Percentiles rank a stretch among this genome's conserved stretches.
phyloP scores from a whole-genome alignment of 495 filamentous ascomycete species.

The Evernia prunastri region DNA sequence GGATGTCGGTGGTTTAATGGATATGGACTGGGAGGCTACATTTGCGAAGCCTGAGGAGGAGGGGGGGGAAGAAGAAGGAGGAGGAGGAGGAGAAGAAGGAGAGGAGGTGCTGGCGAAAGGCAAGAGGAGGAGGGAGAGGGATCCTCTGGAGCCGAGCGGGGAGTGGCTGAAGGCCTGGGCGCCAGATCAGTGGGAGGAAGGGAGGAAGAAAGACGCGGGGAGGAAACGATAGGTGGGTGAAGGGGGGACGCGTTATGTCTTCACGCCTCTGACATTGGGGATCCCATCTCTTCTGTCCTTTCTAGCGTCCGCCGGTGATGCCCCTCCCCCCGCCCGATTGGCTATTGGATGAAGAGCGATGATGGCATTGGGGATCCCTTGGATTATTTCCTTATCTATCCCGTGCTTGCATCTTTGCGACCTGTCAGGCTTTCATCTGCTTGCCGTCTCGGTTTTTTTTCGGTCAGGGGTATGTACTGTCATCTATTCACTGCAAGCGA shows the following conservation, averaged over 20 bases:
- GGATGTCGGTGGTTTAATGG: constrained; percentile 12
- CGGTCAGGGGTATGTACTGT: not conserved
- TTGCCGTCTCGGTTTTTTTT: not conserved
- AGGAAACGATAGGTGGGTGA: constrained; percentile 30
- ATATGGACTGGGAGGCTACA: constrained; percentile 28
- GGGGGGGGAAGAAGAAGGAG: constrained; percentile 32
- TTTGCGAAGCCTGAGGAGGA: constrained; percentile 33
- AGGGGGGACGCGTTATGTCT: no score
- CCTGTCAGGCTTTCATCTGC: not conserved
- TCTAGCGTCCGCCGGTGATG: no score
- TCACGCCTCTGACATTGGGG: not conserved
- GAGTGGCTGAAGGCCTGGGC: constrained; percentile 29
- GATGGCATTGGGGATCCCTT: not conserved
- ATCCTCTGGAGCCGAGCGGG: constrained; percentile 25
- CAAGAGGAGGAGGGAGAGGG: constrained; percentile 26
- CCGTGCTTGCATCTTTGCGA: not conserved
- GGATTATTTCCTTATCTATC: no score
- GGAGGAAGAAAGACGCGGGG: constrained; percentile 23
- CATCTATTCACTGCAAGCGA: not conserved
- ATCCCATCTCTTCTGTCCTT: not conserved
- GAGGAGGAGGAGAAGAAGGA: no score
- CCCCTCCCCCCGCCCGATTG: no score
- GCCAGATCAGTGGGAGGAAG: constrained; percentile 17
- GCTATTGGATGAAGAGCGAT: no score
- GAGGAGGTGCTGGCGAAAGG: constrained; percentile 27